phyloP scores from a whole-genome alignment of 2,329 filamentous ascomycete species.

The Fusarium albosuccineum region DNA sequence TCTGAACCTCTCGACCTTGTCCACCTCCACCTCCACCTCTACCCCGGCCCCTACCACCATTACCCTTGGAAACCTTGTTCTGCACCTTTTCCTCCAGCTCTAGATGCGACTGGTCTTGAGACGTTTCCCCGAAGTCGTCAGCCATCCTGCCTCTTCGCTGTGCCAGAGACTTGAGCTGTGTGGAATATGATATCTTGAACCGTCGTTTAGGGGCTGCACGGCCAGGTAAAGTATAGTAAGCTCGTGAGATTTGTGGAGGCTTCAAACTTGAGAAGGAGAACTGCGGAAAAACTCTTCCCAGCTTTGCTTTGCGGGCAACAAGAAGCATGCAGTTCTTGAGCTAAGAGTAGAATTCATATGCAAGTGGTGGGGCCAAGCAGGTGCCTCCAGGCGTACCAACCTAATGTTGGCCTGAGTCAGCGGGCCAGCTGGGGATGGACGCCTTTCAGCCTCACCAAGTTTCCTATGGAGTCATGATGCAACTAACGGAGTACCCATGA shows the following conservation, averaged over 20 bases:
- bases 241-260: background rate
- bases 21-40: constrained; percentile 42
- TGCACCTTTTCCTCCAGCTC: constrained; percentile 45
- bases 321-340: constrained; percentile 12
- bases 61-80: constrained; percentile 37
- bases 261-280: background rate
- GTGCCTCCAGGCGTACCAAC: constrained; percentile 6
- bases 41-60: constrained; percentile 33
- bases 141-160: constrained; percentile 34
- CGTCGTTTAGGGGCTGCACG: background rate
- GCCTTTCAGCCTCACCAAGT: background rate
- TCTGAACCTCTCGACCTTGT: constrained; percentile 58
- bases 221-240: background rate
- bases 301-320: constrained; percentile 2
- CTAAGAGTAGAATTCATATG: background rate
- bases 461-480: background rate
- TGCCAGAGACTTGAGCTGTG: background rate
- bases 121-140: constrained; percentile 10
- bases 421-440: constrained; percentile 1
- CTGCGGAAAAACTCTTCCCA: background rate
- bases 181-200: background rate
- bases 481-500: background rate
- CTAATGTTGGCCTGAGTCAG: constrained; percentile 44
- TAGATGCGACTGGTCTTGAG: constrained; percentile 29
- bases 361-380: constrained; percentile 6